Conservation (phyloP, 257 asterid species). For the Perilla frutescens region DNA sequence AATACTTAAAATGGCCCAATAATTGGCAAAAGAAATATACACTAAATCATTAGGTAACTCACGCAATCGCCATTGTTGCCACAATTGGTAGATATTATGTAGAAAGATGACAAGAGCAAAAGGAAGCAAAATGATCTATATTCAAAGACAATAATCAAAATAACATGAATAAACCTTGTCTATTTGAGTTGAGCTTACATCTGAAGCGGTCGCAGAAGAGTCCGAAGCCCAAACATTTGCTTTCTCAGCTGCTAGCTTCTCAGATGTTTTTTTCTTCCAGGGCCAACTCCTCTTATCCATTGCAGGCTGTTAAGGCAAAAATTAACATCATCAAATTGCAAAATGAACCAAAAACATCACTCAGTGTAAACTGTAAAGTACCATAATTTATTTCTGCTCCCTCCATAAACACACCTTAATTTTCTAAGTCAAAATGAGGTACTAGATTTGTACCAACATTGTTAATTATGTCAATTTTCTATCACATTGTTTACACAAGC, state of each 20-base stretch:
- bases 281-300: slow-evolving; percentile 98
- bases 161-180: slow-evolving; percentile 56
- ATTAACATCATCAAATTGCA: slow-evolving; percentile 4
- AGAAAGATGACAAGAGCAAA: not conserved
- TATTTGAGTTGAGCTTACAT: slow-evolving; percentile 46
- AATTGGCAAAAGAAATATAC: no score
- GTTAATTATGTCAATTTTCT: not conserved
- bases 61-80: not conserved
- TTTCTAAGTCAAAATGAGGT: not conserved
- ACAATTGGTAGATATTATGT: not conserved
- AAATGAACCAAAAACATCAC: slow-evolving; percentile 14
- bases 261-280: slow-evolving; percentile 96
- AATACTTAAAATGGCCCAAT: not conserved
- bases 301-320: slow-evolving; percentile 40
- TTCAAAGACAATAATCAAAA: slow-evolving; percentile 8
- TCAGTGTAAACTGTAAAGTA: not conserved
- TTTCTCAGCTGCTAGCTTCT: slow-evolving; percentile 64
- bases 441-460: slow-evolving; percentile 6
- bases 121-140: not conserved
- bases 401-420: not conserved
- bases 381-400: not conserved
- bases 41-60: not conserved
- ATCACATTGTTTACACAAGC: not conserved
- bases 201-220: slow-evolving; percentile 48
- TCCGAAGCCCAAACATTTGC: slow-evolving; percentile 45